Conservation (phyloP, 176 grass and related monocot genomes). For the Eleusine coracana region DNA sequence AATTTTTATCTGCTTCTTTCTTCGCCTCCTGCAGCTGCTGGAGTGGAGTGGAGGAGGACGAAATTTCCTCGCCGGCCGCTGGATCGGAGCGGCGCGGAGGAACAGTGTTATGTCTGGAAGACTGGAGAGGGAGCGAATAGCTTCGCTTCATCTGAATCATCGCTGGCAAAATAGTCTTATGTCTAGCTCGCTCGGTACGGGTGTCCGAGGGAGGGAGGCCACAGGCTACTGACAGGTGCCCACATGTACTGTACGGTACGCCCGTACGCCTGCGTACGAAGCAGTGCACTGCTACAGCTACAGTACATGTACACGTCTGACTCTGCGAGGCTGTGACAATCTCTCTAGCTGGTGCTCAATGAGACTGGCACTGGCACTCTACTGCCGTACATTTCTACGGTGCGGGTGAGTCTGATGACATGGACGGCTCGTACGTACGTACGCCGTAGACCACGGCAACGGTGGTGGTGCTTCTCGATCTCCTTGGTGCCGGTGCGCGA, state of each 20-base stretch:
- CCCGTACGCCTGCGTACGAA: constrained; percentile 11
- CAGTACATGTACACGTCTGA: background rate
- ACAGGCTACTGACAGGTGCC: background rate
- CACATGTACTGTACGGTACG: background rate
- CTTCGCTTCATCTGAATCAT: background rate
- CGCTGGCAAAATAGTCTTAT: constrained; percentile 11
- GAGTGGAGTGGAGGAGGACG: background rate
- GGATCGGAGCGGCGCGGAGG: background rate
- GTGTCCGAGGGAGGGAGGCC: background rate
- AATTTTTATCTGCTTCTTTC: background rate
- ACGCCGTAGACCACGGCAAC: background rate
- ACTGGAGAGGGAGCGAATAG: too few species aligned
- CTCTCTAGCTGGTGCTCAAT: too few species aligned
- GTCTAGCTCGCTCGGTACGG: background rate
- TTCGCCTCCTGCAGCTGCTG: background rate
- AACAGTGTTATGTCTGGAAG: constrained; percentile 4
- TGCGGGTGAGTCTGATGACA: background rate
- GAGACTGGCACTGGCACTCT: background rate
- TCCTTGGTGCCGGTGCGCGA: background rate
- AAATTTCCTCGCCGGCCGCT: background rate
- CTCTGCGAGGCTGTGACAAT: background rate
- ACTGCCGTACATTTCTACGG: background rate
- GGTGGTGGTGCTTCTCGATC: background rate
- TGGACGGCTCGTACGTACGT: background rate
- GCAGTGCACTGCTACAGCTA: background rate